phyloP scores from a whole-genome alignment of 2,329 filamentous ascomycete genomes.

The Apiospora aurea region DNA sequence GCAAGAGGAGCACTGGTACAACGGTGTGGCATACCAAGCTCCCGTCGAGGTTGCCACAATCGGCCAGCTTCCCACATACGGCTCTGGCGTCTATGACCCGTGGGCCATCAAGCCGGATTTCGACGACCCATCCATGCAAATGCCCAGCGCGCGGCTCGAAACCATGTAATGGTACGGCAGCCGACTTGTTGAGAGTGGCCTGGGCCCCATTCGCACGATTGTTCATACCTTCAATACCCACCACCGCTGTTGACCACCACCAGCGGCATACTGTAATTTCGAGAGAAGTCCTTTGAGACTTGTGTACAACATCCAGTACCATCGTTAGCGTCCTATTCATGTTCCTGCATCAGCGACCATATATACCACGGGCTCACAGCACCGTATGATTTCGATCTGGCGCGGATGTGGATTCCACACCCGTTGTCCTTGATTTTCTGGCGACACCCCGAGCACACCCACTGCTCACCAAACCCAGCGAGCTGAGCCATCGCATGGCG shows the following conservation, averaged over 20 bases:
- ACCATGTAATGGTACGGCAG: slow-evolving; percentile 51
- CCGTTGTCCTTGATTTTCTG: slow-evolving; percentile 9
- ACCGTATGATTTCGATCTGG: slow-evolving; percentile 19
- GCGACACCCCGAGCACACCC: background rate
- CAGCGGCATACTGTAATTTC: slow-evolving; percentile 19
- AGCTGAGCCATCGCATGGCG: background rate
- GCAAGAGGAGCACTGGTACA: slow-evolving; percentile 61
- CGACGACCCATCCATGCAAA: slow-evolving; percentile 63
- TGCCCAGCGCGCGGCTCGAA: slow-evolving; percentile 66
- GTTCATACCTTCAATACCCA: slow-evolving; percentile 1
- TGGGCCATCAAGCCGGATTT: slow-evolving; percentile 65
- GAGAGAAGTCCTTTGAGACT: slow-evolving; percentile 12
- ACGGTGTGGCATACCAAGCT: slow-evolving; percentile 57
- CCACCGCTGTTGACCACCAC: background rate
- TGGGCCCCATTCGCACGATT: background rate
- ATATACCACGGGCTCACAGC: slow-evolving; percentile 18
- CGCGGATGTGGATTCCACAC: slow-evolving; percentile 1
- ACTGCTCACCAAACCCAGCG: background rate
- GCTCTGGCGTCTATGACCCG: slow-evolving; percentile 57
- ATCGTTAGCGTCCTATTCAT: slow-evolving; percentile 17
- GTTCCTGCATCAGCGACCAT: slow-evolving; percentile 19
- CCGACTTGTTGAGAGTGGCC: background rate
- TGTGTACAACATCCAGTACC: slow-evolving; percentile 3
- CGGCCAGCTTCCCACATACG: slow-evolving; percentile 58
- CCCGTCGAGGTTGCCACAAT: slow-evolving; percentile 65